Base-by-base conservation (phyloP, 2,329 filamentous ascomycete species). In the Colletotrichum phormii region DNA sequence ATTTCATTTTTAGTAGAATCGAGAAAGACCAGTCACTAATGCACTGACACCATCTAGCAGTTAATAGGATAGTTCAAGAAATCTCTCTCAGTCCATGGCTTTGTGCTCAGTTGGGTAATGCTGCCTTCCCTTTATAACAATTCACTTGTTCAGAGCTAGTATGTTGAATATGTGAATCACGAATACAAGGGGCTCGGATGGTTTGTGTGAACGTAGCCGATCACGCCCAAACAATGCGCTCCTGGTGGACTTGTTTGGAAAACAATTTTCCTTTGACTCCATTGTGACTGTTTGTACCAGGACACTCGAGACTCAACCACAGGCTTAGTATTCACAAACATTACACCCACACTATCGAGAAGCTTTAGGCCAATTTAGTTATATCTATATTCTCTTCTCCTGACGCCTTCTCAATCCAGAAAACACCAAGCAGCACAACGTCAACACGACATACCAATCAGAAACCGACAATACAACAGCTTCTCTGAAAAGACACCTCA, bases 401-500 rank as follows among this genome's bases (percentile, higher is more conserved):
- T 49, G 7, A 2, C 1, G 42, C 15, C 37, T 15, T 7, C 37
- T 42, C 18, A 49, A 6, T 8, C 8, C 7, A 18, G 8, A 49
- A n/a, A 49, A n/a, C 42, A 49, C 3, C 15, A n/a, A n/a, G 7
- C 42, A 9, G 7, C 42, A 9, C 18, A 46, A 46, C 18, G 18
- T n/a, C 42, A n/a, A 46, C 18, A n/a, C 7, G 4, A 49, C 18
- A n/a, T 49, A 9, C 18, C 7, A 49, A 9, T n/a, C 18, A n/a
- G 7, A 8, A n/a, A n/a, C 15, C 26, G 26, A 26, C 26, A 26
- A 26, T 4, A 3, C 3, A 9, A 49, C 6, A 1, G 18, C 7
- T 49, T 4, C 42, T 9, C 1, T 0, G 4, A 3, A n/a, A 9
- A n/a, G 2, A 49, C 0, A 49, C 3, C 7, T 49, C 13, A 42